Evolutionary conservation across 371 early-diverging fungal genomes (phyloP), one percentile per base, ranked within the genome.

Genomic region (Lichtheimia ramosa): DNA sequence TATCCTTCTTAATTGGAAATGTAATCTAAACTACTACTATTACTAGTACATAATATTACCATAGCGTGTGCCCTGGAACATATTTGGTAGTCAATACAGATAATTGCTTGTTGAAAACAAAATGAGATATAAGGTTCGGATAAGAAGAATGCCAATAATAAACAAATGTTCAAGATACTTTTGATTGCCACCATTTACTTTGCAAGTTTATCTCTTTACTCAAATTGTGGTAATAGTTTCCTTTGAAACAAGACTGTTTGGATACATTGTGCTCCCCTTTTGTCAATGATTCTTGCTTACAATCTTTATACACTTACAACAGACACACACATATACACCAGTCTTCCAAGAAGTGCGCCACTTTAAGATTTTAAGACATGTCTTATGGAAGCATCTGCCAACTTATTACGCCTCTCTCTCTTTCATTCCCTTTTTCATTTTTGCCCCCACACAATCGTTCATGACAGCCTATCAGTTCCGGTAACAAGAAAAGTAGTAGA

Each of bases 391-490:
- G 23, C 23, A 21, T 48, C 21, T 48, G 5, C 4, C 13, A 48
- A 51, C 12, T 8, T 14, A 15, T 15, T 51, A 24, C 16, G 13
- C 16, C 51, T 16, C 27, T n/a, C 13, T 27, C 16, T 23, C 21
- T 51, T 51, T 51, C 16, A 12, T 20, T 41, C 5, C 13, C 41
- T 27, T 42, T 51, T 43, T 41, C 43, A 16, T 51, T 27, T 52
- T 41, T 41, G 23, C 21, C 46, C n/a, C 16, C 48, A 48, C 43
- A 14, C 39, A 15, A 40, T 40, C 20, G 20, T 42, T 49, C 21
- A 8, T 49, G 23, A 54, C 52, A 46, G 43, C 48, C 14, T 62
- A 69, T 64, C 65, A 58, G 20, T 59, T 69, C 48, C 46, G 65
- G 69, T 69, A 69, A 51, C 8, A n/a, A 16, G 21, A n/a, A 7